phyloP scores from a whole-genome alignment of 78 protist species.

The Mantamonas sphyraenae region DNA sequence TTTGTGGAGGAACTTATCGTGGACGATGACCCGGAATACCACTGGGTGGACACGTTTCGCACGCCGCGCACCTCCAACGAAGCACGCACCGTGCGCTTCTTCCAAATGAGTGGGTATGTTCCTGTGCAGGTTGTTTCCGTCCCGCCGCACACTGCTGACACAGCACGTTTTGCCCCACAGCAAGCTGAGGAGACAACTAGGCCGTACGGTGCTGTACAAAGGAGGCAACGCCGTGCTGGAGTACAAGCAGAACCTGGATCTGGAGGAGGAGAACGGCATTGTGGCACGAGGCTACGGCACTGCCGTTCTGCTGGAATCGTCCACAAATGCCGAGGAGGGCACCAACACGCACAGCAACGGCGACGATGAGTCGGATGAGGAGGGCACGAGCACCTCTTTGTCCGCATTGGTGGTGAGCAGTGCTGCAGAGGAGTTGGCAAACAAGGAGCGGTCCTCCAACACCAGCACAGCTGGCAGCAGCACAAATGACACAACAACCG shows the following conservation, averaged over 20 bases:
- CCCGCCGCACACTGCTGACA: too few species aligned
- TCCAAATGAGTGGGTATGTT: slow-evolving; percentile 52
- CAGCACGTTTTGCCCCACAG: too few species aligned
- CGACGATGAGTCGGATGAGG: neutral
- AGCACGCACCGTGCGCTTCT: slow-evolving; percentile 58
- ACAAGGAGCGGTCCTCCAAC: too few species aligned
- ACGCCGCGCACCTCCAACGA: slow-evolving; percentile 61
- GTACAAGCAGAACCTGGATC: slow-evolving; percentile 68
- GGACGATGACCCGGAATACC: slow-evolving; percentile 86
- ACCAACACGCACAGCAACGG: neutral
- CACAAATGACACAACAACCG: too few species aligned
- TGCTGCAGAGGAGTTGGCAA: too few species aligned
- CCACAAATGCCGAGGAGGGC: neutral
- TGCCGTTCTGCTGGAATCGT: slow-evolving; percentile 18
- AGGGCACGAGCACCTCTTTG: too few species aligned
- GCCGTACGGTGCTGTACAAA: slow-evolving; percentile 54
- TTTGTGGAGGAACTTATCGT: slow-evolving; percentile 73
- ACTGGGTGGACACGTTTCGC: slow-evolving; percentile 63
- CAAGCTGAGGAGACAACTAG: slow-evolving; percentile 67
- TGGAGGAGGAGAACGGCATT: slow-evolving; percentile 72
- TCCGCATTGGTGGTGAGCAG: too few species aligned
- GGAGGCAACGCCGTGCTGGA: slow-evolving; percentile 85
- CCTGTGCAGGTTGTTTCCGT: too few species aligned
- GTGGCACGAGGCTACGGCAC: slow-evolving; percentile 89
- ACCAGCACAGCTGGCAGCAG: too few species aligned